Base-by-base conservation (phyloP, 768 basidiomycete genomes). In the Boletellus emodensis region DNA sequence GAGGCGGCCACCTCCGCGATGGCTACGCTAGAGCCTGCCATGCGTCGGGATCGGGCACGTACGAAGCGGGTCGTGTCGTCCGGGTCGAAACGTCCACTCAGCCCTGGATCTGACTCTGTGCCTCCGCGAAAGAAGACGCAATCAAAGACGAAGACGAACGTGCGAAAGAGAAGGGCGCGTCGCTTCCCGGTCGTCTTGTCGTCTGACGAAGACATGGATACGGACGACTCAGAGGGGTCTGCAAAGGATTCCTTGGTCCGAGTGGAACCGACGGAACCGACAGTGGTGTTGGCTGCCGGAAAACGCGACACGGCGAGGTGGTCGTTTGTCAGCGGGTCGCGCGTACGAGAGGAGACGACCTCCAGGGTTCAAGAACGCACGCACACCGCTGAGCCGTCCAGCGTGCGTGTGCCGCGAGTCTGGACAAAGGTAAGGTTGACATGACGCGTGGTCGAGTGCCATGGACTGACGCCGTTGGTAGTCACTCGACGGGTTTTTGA, bases 361-460 rank as follows among this genome's bases (percentile, higher is more conserved):
- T 13, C 26, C 9, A 20, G 1, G 33, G 42, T n/a, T 17, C 32
- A 15, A 13, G 47, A 46, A 4, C 6, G 12, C 14, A 5, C 6
- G 7, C 30, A n/a, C 13, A 3, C 39, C 13, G 15, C 39, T 14
- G 15, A 26, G 4, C 40, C 39, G 35, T 36, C 57, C 0, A 42
- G 47, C 35, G 30, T 46, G 34, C 36, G 11, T 15, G 26, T 24
- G 32, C 66, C 66, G 15, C 54, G 68, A 34, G 57, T 62, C 17
- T 67, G 66, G 68, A 56, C 63, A 10, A 60, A 54, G 10, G 66
- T 67, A 43, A 67, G 64, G 36, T 38, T 20, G 15, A 32, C 17
- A n/a, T 7, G 24, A 49, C 20, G 17, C 17, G 4, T 45, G 4
- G 28, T 42, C 6, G 14, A 33, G 37, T 8, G 11, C 20, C 6